phyloP scores from a whole-genome alignment of 2,329 filamentous ascomycete genomes.

The Cladosporium colombiae region DNA sequence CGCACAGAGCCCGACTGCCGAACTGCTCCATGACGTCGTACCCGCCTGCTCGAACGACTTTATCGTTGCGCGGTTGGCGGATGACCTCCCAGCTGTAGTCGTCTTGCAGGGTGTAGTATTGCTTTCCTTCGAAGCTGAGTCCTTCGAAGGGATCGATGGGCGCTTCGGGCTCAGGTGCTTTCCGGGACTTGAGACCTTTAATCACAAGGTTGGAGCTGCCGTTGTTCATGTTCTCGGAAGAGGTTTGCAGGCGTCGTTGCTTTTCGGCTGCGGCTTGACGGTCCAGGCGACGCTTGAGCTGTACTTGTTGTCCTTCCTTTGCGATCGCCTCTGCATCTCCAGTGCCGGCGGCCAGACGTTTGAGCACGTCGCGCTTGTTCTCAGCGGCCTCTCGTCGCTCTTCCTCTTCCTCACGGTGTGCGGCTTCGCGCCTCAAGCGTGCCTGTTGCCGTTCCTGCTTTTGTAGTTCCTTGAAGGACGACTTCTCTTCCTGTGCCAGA shows the following conservation, averaged over 20 bases:
- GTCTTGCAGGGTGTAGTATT: slow-evolving; percentile 69
- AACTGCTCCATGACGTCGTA: slow-evolving; percentile 77
- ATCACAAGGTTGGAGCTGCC: slow-evolving; percentile 58
- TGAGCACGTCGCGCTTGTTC: slow-evolving; percentile 68
- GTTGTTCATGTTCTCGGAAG: slow-evolving; percentile 41
- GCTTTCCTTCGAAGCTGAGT: slow-evolving; percentile 61
- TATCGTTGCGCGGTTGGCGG: slow-evolving; percentile 65
- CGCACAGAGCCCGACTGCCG: slow-evolving; percentile 75
- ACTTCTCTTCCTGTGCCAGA: slow-evolving; percentile 50
- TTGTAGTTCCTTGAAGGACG: slow-evolving; percentile 48
- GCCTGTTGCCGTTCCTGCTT: slow-evolving; percentile 67
- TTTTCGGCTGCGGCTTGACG: slow-evolving; percentile 54
- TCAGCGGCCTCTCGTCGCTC: slow-evolving; percentile 66
- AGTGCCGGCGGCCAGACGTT: slow-evolving; percentile 62
- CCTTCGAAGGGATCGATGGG: slow-evolving; percentile 90
- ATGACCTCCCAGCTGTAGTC: slow-evolving; percentile 76
- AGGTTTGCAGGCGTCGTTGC: slow-evolving; percentile 46
- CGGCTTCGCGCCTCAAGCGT: slow-evolving; percentile 62
- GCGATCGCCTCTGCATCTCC: slow-evolving; percentile 60
- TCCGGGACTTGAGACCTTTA: slow-evolving; percentile 72
- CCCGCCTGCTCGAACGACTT: slow-evolving; percentile 71
- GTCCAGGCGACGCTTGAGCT: slow-evolving; percentile 71
- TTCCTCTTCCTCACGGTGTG: slow-evolving; percentile 68
- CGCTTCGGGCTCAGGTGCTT: slow-evolving; percentile 63
- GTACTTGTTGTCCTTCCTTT: slow-evolving; percentile 58